Evolutionary conservation across 257 asterid species (phyloP), one percentile per base, ranked within the genome.

Genomic region (Sherardia arvensis): DNA sequence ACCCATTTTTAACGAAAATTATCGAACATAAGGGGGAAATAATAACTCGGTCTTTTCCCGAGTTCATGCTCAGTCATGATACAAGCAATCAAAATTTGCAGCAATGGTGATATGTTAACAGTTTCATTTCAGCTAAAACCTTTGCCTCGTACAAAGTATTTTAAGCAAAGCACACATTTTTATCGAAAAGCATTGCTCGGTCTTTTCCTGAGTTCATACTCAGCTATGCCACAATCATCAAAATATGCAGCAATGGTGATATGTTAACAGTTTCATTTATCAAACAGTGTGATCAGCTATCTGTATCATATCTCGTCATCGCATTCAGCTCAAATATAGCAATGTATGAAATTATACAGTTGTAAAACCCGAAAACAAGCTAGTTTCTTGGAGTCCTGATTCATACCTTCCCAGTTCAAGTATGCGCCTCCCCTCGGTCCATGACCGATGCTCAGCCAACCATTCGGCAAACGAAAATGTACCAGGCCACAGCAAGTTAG

Each of bases 401-500:
- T 14, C 67, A 65, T 74, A 91, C 97, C 99, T 89, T 69, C 99
- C 99, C 65, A 92, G 74, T 71, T 92, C 97, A 61, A 89, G 73
- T 20, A 80, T 79, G 61, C 78, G 80, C 55, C 86, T 82, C 60
- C 95, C 91, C 38, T 81, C 87, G 40, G 85, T 61, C 88, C 80
- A 82, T 5, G 76, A 59, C 34, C 78, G 77, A 65, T 89, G 80
- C 45, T 85, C 78, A 68, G 74, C 87, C 67, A 92, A 49, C 99
- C 97, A 92, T 71, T 87, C 95, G 0, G 86, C 83, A 76, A 92
- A 92, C 36, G 96, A 85, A 81, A 92, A 92, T 11, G 97, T 85
- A 62, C 99, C 99, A 17, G 99, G 99, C 99, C 97, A 92, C 66
- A 89, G 82, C 38, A 92, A 76, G 82, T 92, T 92, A 67, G 97